These are phyloP conservation scores for Aquilaria agallochum DNA, from an alignment of 441 rosid genomes.

Conservation along the genomic window DNA sequence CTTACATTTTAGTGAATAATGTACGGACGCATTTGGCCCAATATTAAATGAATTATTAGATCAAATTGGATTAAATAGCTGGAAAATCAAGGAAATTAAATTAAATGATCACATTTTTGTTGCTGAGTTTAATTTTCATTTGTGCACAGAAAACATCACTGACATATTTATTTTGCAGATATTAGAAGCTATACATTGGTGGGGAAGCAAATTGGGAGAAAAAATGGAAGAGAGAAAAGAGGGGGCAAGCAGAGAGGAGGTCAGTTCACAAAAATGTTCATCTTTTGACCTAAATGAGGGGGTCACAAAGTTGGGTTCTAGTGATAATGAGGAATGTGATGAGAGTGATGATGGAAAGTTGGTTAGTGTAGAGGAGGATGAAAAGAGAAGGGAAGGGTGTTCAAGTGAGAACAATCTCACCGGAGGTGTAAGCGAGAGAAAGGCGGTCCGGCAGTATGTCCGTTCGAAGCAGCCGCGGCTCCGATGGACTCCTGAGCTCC, in stretches of 20 bases:
- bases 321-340: background rate
- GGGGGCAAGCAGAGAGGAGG: constrained; percentile 17
- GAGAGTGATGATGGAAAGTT: constrained; percentile 10
- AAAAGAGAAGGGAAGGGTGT: constrained; percentile 22
- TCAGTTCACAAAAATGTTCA: constrained; percentile 29
- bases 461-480: constrained; percentile 46
- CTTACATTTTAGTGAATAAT: too few relatives aligned
- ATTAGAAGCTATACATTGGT: background rate
- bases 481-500: constrained; percentile 49
- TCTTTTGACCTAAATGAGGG: constrained; percentile 43
- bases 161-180: background rate
- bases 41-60: too few relatives aligned
- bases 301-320: constrained; percentile 23
- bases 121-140: too few relatives aligned
- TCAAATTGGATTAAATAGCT: too few relatives aligned
- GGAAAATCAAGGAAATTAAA: too few relatives aligned
- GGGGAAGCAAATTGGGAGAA: constrained; percentile 1
- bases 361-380: constrained; percentile 15
- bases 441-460: constrained; percentile 33
- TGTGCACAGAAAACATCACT: too few relatives aligned
- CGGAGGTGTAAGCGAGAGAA: constrained; percentile 15
- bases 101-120: too few relatives aligned
- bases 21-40: too few relatives aligned
- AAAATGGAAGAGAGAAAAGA: constrained; percentile 22
- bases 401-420: constrained; percentile 17